phyloP scores from a whole-genome alignment of 768 basidiomycete species.

The Phylloporus sp. region DNA sequence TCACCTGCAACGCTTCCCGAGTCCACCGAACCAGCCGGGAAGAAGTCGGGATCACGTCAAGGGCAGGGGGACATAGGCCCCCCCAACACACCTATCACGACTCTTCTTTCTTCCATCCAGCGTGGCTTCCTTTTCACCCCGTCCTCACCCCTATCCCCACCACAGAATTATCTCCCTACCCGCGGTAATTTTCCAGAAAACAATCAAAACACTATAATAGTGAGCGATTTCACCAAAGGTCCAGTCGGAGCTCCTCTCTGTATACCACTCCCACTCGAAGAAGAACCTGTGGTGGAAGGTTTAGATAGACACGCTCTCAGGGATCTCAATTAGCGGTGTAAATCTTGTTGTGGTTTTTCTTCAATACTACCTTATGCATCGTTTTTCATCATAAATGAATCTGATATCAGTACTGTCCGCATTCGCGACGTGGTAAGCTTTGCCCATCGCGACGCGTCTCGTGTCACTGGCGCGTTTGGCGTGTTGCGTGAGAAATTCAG shows the following conservation, averaged over 20 bases:
- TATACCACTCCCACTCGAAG: slow-evolving; percentile 8
- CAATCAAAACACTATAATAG: slow-evolving; percentile 1
- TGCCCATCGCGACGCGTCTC: slow-evolving; percentile 16
- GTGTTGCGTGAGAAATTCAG: slow-evolving; percentile 24
- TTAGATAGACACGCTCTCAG: slow-evolving; percentile 23
- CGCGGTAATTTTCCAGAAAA: slow-evolving; percentile 2
- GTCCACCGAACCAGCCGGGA: not conserved
- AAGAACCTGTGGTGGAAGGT: slow-evolving; percentile 5
- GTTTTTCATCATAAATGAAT: not conserved
- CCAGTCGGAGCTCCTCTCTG: slow-evolving; percentile 4
- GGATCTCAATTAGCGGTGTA: slow-evolving; percentile 20
- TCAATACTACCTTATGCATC: slow-evolving; percentile 6
- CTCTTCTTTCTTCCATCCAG: slow-evolving; percentile 56
- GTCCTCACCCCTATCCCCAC: slow-evolving; percentile 55
- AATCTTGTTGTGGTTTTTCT: not conserved
- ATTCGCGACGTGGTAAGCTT: too few species aligned
- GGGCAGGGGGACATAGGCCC: not conserved
- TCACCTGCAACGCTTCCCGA: slow-evolving; percentile 10
- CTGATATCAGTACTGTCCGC: not conserved
- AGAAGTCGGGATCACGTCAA: not conserved
- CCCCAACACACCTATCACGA: slow-evolving; percentile 60
- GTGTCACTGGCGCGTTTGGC: slow-evolving; percentile 14
- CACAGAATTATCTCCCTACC: slow-evolving; percentile 37
- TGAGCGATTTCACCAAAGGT: not conserved
- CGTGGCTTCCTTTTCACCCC: slow-evolving; percentile 66